Evolutionary conservation across 75 land plant species (phyloP).

Genomic region (Larix kaempferi): DNA sequence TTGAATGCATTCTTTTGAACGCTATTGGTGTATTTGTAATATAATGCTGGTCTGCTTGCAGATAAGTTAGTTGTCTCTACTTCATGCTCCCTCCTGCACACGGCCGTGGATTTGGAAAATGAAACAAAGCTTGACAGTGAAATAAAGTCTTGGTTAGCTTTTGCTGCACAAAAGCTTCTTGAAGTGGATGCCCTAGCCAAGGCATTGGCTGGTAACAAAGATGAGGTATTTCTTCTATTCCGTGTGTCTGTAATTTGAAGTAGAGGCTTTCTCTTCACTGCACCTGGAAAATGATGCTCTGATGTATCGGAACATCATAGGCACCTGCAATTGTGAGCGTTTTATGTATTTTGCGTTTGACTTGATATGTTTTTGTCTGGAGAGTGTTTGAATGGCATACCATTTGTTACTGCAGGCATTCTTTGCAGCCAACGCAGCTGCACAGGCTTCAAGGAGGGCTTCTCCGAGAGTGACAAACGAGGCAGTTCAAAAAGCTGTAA

Average conservation of each 20-base stretch:
- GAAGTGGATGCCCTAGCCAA: constrained; percentile 74
- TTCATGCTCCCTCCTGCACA: constrained; percentile 77
- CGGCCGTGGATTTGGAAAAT: constrained; percentile 67
- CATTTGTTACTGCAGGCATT: constrained; percentile 16
- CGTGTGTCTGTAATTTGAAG: not conserved
- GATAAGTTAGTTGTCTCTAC: constrained; percentile 78
- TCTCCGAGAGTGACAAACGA: constrained; percentile 34
- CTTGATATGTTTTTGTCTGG: not conserved
- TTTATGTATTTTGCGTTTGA: not conserved
- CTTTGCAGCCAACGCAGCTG: constrained; percentile 36
- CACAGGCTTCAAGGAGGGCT: constrained; percentile 27
- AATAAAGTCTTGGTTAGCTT: constrained; percentile 79
- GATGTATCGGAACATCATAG: not conserved
- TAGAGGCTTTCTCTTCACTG: too few relatives aligned
- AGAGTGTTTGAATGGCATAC: not conserved
- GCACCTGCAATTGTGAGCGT: not conserved
- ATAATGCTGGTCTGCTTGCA: constrained; percentile 16
- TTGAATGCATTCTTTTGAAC: not conserved
- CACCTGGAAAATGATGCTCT: too few relatives aligned
- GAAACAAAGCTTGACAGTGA: constrained; percentile 74
- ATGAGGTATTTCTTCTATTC: constrained; percentile 51
- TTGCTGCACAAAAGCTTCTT: constrained; percentile 60
- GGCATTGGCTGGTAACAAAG: constrained; percentile 68
- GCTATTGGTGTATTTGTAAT: not conserved
- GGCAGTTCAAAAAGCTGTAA: constrained; percentile 40